phyloP scores from a whole-genome alignment of 2,329 filamentous ascomycete genomes.

The Fusarium luffae region DNA sequence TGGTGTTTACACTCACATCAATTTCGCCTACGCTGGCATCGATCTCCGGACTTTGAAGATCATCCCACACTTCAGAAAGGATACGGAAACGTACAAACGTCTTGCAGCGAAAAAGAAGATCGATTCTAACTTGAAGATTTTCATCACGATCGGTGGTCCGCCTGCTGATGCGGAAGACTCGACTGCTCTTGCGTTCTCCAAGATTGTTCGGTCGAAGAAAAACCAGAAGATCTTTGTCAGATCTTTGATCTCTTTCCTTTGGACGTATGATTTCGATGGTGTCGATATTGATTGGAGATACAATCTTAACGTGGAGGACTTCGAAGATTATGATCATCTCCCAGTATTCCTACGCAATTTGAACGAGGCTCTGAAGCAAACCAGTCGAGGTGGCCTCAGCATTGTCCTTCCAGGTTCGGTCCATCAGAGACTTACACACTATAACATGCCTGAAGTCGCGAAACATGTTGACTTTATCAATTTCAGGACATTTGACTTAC shows the following conservation, averaged over 20 bases:
- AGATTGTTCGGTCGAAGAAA: background rate
- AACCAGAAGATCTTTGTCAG: constrained; percentile 7
- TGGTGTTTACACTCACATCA: background rate
- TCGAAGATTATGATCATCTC: constrained; percentile 51
- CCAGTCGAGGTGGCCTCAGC: constrained; percentile 23
- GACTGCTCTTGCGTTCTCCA: constrained; percentile 42
- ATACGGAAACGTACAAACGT: background rate
- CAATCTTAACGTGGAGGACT: constrained; percentile 51
- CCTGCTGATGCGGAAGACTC: constrained; percentile 52
- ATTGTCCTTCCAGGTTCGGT: constrained; percentile 37
- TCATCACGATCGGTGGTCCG: constrained; percentile 53
- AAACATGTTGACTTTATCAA: constrained; percentile 45
- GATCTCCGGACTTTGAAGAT: constrained; percentile 20
- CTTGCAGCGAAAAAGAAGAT: background rate
- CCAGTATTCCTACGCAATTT: constrained; percentile 37
- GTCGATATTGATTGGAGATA: constrained; percentile 15
- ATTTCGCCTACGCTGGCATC: constrained; percentile 44
- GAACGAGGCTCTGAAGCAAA: constrained; percentile 19
- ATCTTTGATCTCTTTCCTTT: constrained; percentile 27
- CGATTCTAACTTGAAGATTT: background rate
- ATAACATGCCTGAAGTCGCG: constrained; percentile 2
- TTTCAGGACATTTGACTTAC: constrained; percentile 34
- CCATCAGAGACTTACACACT: constrained; percentile 42
- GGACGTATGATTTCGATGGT: constrained; percentile 35
- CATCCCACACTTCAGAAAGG: background rate